phyloP scores from a whole-genome alignment of 2,329 filamentous ascomycete species.

The Hypoxylon sp. region DNA sequence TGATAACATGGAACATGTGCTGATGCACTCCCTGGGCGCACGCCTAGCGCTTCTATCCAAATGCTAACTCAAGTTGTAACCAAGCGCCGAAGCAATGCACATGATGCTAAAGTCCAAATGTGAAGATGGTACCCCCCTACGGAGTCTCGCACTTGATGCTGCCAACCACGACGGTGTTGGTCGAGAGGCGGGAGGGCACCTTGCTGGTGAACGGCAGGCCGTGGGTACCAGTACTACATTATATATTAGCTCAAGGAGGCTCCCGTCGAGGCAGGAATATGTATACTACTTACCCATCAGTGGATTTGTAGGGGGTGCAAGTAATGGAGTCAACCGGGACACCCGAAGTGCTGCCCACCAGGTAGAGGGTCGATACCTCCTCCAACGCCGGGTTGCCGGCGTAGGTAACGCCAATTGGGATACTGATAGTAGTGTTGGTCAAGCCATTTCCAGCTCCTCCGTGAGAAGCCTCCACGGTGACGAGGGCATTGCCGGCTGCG shows the following conservation, averaged over 20 bases:
- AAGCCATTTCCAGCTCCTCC: slow-evolving; percentile 31
- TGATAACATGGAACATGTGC: slow-evolving; percentile 1
- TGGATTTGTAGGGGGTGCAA: slow-evolving; percentile 41
- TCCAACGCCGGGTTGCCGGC: slow-evolving; percentile 21
- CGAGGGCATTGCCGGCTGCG: slow-evolving; percentile 6
- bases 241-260: slow-evolving; percentile 9
- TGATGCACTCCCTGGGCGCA: not conserved
- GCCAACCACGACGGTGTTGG: slow-evolving; percentile 45
- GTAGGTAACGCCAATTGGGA: slow-evolving; percentile 35
- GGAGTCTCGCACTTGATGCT: slow-evolving; percentile 40
- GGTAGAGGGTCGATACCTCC: slow-evolving; percentile 45
- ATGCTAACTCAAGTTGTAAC: not conserved
- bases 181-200: slow-evolving; percentile 41
- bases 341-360: slow-evolving; percentile 23
- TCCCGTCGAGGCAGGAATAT: not conserved
- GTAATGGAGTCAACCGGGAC: slow-evolving; percentile 22
- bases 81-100: slow-evolving; percentile 5
- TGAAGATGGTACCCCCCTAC: not conserved
- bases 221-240: slow-evolving; percentile 27
- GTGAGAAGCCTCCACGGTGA: slow-evolving; percentile 42
- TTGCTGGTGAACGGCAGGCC: slow-evolving; percentile 37
- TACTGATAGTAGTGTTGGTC: slow-evolving; percentile 39
- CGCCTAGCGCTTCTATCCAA: not conserved
- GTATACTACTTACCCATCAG: slow-evolving; percentile 29
- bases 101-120: not conserved